These are phyloP conservation scores for Deuterostichococcus epilithicus DNA, from an alignment of 139 green algal species.

Conservation along the genomic window DNA sequence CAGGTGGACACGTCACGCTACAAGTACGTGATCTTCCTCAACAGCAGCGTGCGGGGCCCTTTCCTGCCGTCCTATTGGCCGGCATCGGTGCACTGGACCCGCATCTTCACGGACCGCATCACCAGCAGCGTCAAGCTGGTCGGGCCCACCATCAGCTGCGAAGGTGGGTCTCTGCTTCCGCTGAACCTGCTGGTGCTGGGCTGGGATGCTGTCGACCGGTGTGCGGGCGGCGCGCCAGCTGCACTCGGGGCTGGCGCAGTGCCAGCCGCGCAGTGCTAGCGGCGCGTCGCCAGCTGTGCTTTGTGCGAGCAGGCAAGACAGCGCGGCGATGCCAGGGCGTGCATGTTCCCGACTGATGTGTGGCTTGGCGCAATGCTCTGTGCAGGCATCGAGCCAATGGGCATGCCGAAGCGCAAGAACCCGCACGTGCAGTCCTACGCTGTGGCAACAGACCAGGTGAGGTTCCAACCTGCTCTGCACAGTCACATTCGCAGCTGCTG, in stretches of 20 bases:
- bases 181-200: neutral
- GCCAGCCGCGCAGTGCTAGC: no score
- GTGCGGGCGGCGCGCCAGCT: no score
- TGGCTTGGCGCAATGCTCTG: no score
- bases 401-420: constrained; percentile 1
- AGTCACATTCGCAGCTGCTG: neutral
- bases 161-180: constrained; percentile 10
- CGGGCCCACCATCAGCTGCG: constrained; percentile 31
- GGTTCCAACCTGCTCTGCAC: neutral
- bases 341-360: no score
- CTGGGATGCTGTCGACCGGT: no score
- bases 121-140: constrained; percentile 16
- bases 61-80: constrained; percentile 20
- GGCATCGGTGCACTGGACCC: constrained; percentile 4
- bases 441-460: constrained; percentile 18
- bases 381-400: neutral
- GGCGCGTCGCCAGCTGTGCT: no score
- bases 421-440: constrained; percentile 25
- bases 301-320: no score
- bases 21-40: constrained; percentile 62
- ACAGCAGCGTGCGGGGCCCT: constrained; percentile 49
- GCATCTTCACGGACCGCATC: constrained; percentile 4
- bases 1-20: constrained; percentile 20
- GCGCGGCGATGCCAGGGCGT: no score
- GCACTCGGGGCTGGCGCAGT: no score